Evolutionary conservation across 495 filamentous ascomycete species (phyloP).

Genomic region (Aspergillus campestris): DNA sequence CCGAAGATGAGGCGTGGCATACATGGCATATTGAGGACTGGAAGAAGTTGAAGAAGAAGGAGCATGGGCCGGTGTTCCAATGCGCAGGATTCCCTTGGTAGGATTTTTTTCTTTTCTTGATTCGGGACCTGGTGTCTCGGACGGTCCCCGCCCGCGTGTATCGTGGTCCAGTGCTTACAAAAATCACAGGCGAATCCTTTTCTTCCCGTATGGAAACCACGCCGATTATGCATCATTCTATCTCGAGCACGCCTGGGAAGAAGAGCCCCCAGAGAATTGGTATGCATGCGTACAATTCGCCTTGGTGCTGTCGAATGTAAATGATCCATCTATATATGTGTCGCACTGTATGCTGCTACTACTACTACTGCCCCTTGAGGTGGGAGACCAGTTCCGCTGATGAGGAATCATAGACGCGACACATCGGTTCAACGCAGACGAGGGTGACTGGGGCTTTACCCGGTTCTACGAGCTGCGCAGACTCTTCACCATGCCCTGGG

Average conservation of each 20-base stretch:
- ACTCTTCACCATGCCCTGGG: slow-evolving; percentile 67
- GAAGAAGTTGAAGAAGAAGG: slow-evolving; percentile 61
- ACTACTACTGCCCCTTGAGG: not conserved
- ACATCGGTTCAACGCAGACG: slow-evolving; percentile 89
- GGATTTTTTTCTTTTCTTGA: slow-evolving; percentile 13
- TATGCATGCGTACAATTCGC: slow-evolving; percentile 95
- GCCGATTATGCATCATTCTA: slow-evolving; percentile 90
- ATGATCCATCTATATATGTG: slow-evolving; percentile 69
- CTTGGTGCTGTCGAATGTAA: slow-evolving; percentile 86
- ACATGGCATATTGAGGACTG: slow-evolving; percentile 87
- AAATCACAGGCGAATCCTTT: slow-evolving; percentile 68
- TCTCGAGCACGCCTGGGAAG: slow-evolving; percentile 83
- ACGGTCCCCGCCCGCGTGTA: too few relatives aligned
- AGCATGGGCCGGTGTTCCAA: slow-evolving; percentile 81
- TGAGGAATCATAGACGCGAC: slow-evolving; percentile 45
- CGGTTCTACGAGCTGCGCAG: slow-evolving; percentile 77
- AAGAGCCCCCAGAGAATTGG: slow-evolving; percentile 74
- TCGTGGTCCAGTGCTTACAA: not conserved
- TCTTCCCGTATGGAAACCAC: slow-evolving; percentile 92
- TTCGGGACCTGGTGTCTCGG: too few relatives aligned
- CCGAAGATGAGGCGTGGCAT: slow-evolving; percentile 54
- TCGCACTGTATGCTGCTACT: slow-evolving; percentile 49
- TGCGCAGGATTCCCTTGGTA: slow-evolving; percentile 86
- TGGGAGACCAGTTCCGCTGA: slow-evolving; percentile 8
- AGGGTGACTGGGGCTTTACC: slow-evolving; percentile 99